phyloP scores from a whole-genome alignment of 495 filamentous ascomycete species.

The Pyronema omphalodes region DNA sequence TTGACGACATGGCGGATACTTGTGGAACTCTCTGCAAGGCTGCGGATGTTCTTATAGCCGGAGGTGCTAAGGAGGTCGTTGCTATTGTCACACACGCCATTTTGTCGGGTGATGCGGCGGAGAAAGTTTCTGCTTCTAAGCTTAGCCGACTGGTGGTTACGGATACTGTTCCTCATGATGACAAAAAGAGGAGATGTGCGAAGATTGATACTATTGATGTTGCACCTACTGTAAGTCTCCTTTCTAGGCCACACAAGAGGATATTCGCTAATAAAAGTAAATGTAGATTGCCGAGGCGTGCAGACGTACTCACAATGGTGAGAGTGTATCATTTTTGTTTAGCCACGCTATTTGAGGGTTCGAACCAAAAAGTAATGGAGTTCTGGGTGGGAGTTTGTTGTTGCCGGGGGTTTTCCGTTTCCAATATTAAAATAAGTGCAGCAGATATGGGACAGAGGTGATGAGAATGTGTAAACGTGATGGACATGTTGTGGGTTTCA shows the following conservation, averaged over 20 bases:
- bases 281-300: conserved; percentile 41
- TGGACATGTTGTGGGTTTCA: no score
- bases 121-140: conserved; percentile 66
- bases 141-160: conserved; percentile 79
- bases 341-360: conserved; percentile 39
- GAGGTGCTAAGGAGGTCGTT: conserved; percentile 73
- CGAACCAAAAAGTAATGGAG: no score
- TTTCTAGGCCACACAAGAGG: conserved; percentile 27
- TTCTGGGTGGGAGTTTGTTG: no score
- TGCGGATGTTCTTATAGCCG: conserved; percentile 70
- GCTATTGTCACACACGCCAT: conserved; percentile 96
- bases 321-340: conserved; percentile 86
- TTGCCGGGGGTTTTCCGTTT: no score
- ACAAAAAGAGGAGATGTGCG: conserved; percentile 60
- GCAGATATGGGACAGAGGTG: no score
- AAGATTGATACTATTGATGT: conserved; percentile 87
- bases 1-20: conserved; percentile 78
- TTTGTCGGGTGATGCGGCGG: conserved; percentile 73
- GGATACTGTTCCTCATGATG: conserved; percentile 79
- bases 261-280: conserved; percentile 21
- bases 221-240: conserved; percentile 45
- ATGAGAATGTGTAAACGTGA: no score
- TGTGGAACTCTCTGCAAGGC: conserved; percentile 94
- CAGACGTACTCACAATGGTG: conserved; percentile 86
- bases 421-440: no score